phyloP scores from a whole-genome alignment of 345 rosid species.

The Gossypium longicalyx region DNA sequence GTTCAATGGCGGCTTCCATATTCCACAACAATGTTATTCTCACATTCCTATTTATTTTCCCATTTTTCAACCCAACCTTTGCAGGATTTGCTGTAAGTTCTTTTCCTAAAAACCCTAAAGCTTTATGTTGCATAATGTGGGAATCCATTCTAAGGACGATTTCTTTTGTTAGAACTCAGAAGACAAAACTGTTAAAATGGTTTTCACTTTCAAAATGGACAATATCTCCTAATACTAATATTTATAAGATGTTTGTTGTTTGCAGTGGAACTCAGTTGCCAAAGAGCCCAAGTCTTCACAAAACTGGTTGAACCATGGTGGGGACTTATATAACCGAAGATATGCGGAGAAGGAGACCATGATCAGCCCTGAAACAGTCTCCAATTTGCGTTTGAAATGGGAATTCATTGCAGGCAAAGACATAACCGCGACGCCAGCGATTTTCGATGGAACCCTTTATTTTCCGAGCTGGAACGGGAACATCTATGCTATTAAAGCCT shows the following conservation, averaged over 20 bases:
- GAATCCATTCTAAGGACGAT: too few relatives aligned
- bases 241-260: not conserved
- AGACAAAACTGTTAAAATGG: too few relatives aligned
- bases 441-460: constrained; percentile 34
- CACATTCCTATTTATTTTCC: not conserved
- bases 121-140: not conserved
- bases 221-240: not conserved
- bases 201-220: too few relatives aligned
- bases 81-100: constrained; percentile 1
- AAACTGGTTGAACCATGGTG: constrained; percentile 47
- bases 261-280: constrained; percentile 10
- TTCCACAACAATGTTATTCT: not conserved
- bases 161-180: too few relatives aligned
- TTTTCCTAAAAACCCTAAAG: not conserved
- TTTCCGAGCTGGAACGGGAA: constrained; percentile 56
- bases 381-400: constrained; percentile 33
- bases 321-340: constrained; percentile 32
- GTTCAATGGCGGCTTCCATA: not conserved
- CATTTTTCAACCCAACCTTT: not conserved
- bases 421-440: constrained; percentile 44
- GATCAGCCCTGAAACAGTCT: constrained; percentile 26
- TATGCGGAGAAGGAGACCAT: constrained; percentile 20
- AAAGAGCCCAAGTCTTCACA: not conserved
- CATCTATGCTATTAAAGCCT: constrained; percentile 44
- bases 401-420: constrained; percentile 43